phyloP scores from a whole-genome alignment of 495 filamentous ascomycete species.

The Xylaria longipes region DNA sequence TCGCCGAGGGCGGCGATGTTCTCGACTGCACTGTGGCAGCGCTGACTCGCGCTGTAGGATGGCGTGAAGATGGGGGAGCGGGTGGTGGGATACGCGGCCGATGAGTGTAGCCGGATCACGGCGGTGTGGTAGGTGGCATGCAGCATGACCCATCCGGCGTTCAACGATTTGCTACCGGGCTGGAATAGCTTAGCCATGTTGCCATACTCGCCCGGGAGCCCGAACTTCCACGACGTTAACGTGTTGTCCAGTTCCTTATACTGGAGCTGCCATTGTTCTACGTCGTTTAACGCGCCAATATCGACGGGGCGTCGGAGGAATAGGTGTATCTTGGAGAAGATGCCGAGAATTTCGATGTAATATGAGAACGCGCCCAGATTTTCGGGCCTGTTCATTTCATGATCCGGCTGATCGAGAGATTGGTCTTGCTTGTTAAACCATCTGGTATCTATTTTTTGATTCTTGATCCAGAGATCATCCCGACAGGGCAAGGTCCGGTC shows the following conservation, averaged over 20 bases:
- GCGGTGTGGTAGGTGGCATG: slow-evolving; percentile 77
- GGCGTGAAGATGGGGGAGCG: slow-evolving; percentile 85
- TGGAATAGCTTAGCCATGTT: slow-evolving; percentile 78
- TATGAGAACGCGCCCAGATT: slow-evolving; percentile 86
- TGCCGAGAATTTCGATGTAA: slow-evolving; percentile 84
- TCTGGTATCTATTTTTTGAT: slow-evolving; percentile 80
- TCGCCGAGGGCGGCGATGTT: slow-evolving; percentile 78
- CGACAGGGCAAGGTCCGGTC: slow-evolving; percentile 85
- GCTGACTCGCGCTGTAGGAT: slow-evolving; percentile 80
- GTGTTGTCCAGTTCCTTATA: slow-evolving; percentile 83
- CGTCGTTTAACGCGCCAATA: slow-evolving; percentile 80
- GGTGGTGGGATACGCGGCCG: slow-evolving; percentile 87
- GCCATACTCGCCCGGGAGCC: slow-evolving; percentile 78
- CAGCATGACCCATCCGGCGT: slow-evolving; percentile 88
- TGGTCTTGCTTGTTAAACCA: slow-evolving; percentile 71
- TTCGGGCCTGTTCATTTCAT: slow-evolving; percentile 71
- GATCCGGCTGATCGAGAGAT: slow-evolving; percentile 53
- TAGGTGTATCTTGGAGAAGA: slow-evolving; percentile 82
- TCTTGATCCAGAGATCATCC: slow-evolving; percentile 83
- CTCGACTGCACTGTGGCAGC: slow-evolving; percentile 81
- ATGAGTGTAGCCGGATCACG: slow-evolving; percentile 89
- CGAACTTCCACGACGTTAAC: slow-evolving; percentile 81
- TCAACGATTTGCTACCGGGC: slow-evolving; percentile 67
- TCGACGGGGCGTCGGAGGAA: slow-evolving; percentile 89
- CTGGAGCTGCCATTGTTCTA: slow-evolving; percentile 85